Base-by-base conservation (phyloP, 1,139 yeast genomes). In the Meyerozyma carpophila region DNA sequence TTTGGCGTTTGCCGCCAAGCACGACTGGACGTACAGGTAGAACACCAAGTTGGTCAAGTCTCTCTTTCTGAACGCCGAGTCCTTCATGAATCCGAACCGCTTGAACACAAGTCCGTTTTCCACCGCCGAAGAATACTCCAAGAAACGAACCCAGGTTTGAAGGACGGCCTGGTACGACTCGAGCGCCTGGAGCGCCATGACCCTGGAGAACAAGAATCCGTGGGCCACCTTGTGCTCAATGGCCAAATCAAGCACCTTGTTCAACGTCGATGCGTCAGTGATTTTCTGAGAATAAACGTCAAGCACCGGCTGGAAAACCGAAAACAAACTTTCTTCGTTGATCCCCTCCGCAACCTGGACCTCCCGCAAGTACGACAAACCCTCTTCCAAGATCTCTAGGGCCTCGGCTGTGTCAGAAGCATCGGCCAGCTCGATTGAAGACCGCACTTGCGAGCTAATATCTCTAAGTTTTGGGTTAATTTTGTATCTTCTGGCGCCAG, bases 321-420 rank as follows among this genome's bases (percentile, higher is more conserved):
- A 51, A 44, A 52, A 61, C 38, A 70, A 50, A n/a, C 52, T 48
- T 9, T 48, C 53, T 13, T 59, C 62, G 7, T 54, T 47, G 44
- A 73, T 67, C 14, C 48, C 50, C 51, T 72, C 77, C 1, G 59
- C 54, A 4, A 43, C 50, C 51, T 70, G 71, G 44, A 71, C 59
- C 40, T 70, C 71, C 42, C 73, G 57, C 46, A 73, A 57, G 51
- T 69, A 73, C 28, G 65, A 50, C 36, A 71, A 55, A 2, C 76
- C 77, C 52, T 73, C 77, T 41, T 70, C 75, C 41, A 70, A 62
- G 44, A 73, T 70, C 36, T 64, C 72, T 25, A 63, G 50, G 18
- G 68, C 55, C 46, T 70, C 77, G 4, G 51, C 40, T 28, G 67
- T 49, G 39, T 61, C 62, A 4, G 43, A 44, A 14, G 49, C 41